Evolutionary conservation across 768 basidiomycete genomes (phyloP).

Genomic region (Nidularia pulvinata): DNA sequence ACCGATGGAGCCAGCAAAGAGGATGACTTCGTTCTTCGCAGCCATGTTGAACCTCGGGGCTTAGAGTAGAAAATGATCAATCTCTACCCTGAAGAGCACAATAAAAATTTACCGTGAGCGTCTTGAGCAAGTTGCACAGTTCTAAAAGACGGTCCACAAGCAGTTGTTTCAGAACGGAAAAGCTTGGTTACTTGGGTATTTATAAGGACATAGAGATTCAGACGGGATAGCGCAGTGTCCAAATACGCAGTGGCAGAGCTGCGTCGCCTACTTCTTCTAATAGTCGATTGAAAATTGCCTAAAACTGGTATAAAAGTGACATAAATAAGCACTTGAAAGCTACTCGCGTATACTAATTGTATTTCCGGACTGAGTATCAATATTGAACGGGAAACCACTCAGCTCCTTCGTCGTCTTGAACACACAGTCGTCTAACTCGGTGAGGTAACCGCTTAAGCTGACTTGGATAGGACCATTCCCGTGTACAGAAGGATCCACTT

Average conservation of each 20-base stretch:
- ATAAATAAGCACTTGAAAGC: background rate
- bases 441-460: background rate
- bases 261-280: slow-evolving; percentile 10
- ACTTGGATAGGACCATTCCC: background rate
- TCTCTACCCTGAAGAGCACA: background rate
- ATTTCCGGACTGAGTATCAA: background rate
- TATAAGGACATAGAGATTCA: slow-evolving; percentile 18
- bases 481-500: background rate
- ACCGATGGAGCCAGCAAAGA: slow-evolving; percentile 17
- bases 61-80: no score
- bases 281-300: slow-evolving; percentile 1
- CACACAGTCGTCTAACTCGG: background rate
- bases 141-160: background rate
- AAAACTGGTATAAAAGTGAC: background rate
- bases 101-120: background rate
- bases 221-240: slow-evolving; percentile 8
- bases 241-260: slow-evolving; percentile 18
- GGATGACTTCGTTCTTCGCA: background rate
- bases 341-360: background rate
- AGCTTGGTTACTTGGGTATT: slow-evolving; percentile 12
- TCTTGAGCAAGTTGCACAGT: background rate
- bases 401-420: background rate
- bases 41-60: background rate
- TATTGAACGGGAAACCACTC: background rate
- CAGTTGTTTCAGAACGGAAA: slow-evolving; percentile 1